Conservation (phyloP, 495 filamentous ascomycete species). For the Tuber melanosporum region DNA sequence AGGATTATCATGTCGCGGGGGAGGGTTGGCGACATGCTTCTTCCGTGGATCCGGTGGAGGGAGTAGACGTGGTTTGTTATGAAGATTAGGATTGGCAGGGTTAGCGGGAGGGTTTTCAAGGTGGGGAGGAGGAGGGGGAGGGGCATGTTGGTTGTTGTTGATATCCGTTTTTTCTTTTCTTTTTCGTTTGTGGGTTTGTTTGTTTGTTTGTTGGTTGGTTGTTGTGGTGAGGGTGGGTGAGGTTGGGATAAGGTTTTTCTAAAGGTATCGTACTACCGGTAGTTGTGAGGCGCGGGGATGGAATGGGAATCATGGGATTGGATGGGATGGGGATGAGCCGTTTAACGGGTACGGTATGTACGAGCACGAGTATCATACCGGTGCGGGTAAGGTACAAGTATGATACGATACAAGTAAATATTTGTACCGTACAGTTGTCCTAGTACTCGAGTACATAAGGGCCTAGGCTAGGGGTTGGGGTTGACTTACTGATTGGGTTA, state of each 20-base stretch:
- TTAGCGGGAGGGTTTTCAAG: conserved; percentile 47
- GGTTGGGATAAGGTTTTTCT: conserved; percentile 24
- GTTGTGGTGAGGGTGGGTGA: conserved; percentile 1
- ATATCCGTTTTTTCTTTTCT: too few species aligned
- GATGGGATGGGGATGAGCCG: too few species aligned
- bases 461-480: not conserved
- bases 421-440: too few species aligned
- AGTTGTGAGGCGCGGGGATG: not conserved
- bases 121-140: conserved; percentile 39
- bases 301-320: too few species aligned
- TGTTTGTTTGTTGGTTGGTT: conserved; percentile 3
- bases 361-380: too few species aligned
- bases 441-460: not conserved
- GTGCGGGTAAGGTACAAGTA: not conserved
- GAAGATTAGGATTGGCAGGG: conserved; percentile 49
- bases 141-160: not conserved
- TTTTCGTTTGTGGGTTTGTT: not conserved
- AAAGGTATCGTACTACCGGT: too few species aligned
- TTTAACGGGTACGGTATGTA: too few species aligned
- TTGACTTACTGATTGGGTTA: not conserved
- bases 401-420: too few species aligned
- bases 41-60: conserved; percentile 51
- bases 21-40: conserved; percentile 53
- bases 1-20: conserved; percentile 49
- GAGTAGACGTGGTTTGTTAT: conserved; percentile 50